Base-by-base conservation (phyloP, 768 basidiomycete genomes). In the Chalciporus sphaerocephalus region DNA sequence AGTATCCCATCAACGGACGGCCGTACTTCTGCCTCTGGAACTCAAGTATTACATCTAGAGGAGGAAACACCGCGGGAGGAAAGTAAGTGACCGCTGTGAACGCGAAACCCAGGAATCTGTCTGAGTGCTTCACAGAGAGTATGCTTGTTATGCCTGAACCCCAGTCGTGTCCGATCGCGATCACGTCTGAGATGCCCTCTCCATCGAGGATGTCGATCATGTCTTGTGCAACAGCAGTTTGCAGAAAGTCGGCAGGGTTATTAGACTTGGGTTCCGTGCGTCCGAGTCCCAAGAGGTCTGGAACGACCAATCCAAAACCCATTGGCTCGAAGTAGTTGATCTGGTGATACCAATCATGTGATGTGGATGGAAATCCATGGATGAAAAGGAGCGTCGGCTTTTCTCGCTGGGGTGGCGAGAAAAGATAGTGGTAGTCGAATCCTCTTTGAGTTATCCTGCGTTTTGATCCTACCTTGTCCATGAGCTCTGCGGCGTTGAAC, bases 281-380 rank as follows among this genome's bases (percentile, higher is more conserved):
- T 13, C 74, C 76, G 27, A 64, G 69, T 6, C 77, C 76, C 12
- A 78, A 66, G 51, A 75, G 66, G 53, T 78, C 76, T 0, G 75
- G 75, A 13, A 65, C 70, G 39, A 79, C 55, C 12, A 76, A 22
- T 11, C 74, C 70, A 35, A 70, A 74, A 18, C 75, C 76, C 44
- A 58, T 57, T 22, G 59, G 54, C 33, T 59, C 43, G 55, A 78
- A 67, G 56, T 64, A 63, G 40, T 60, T 48, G 43, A 73, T 64
- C 40, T 74, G 69, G 28, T 61, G 53, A 33, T 64, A 61, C 76
- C 76, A 78, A 46, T 70, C 71, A 38, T 65, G 53, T 8, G 71
- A 67, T 2, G 67, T 67, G 0, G 70, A 69, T 1, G 73, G 74
- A 40, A 72, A 76, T 10, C 74, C 74, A 44, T 76, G 74, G 17